Conservation (phyloP, 805 yeast species). For the Huiozyma naganishii region DNA sequence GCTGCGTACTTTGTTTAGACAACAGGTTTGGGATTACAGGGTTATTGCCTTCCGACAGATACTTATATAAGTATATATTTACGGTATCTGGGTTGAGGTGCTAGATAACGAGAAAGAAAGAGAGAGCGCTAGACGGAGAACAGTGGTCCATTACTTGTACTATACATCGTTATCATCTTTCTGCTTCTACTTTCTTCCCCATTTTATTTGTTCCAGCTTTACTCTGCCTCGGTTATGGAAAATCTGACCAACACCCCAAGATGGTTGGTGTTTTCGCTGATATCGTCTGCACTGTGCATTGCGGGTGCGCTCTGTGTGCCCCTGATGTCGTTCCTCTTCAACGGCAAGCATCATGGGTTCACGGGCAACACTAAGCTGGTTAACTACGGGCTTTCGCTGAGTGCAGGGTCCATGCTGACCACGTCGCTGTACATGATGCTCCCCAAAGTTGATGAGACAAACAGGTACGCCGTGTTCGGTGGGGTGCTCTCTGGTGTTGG, state of each 20-base stretch:
- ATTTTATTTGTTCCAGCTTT: too few relatives aligned
- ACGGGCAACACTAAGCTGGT: constrained; percentile 43
- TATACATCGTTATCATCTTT: too few relatives aligned
- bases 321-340: constrained; percentile 12
- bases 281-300: constrained; percentile 62
- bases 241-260: constrained; percentile 10
- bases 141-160: too few relatives aligned
- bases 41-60: too few relatives aligned
- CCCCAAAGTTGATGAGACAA: constrained; percentile 47
- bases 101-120: too few relatives aligned
- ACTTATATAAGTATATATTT: too few relatives aligned
- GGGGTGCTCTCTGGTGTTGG: constrained; percentile 44
- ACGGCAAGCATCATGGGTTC: constrained; percentile 4
- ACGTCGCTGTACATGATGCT: constrained; percentile 68
- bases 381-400: constrained; percentile 62
- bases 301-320: constrained; percentile 59
- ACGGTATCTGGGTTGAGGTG: too few relatives aligned
- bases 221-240: too few relatives aligned
- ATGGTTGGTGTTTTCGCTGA: constrained; percentile 31
- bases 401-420: constrained; percentile 73
- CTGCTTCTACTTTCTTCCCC: too few relatives aligned
- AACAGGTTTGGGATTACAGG: too few relatives aligned
- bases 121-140: too few relatives aligned
- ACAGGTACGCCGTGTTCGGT: constrained; percentile 36
- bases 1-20: too few relatives aligned